These are phyloP conservation scores for Russula lepida DNA, from an alignment of 768 basidiomycete genomes.

Conservation along the genomic window DNA sequence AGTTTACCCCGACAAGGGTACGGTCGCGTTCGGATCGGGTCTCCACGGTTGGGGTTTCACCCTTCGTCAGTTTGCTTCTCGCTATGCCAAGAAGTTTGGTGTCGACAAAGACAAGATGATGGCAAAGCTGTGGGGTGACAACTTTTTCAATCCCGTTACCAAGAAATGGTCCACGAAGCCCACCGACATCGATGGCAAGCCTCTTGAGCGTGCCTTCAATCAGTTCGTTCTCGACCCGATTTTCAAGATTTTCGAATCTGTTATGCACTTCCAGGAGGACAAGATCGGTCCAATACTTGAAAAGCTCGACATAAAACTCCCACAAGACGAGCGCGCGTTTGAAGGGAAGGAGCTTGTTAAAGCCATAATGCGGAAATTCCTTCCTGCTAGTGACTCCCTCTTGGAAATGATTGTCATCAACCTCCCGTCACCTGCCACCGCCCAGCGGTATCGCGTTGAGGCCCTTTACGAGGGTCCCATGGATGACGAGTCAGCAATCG, in stretches of 20 bases:
- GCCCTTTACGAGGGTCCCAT: constrained; percentile 99
- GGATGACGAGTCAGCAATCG: constrained; percentile 99
- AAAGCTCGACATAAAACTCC: constrained; percentile 91
- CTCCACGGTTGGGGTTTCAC: constrained; percentile 99
- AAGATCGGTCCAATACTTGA: constrained; percentile 75
- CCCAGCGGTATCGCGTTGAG: constrained; percentile 98
- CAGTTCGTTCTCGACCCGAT: constrained; percentile 98
- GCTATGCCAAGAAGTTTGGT: constrained; percentile 98
- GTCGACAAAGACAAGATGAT: constrained; percentile 99
- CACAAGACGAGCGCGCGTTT: constrained; percentile 80
- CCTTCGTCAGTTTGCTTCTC: constrained; percentile 89
- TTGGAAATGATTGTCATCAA: constrained; percentile 99
- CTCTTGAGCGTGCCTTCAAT: constrained; percentile 98
- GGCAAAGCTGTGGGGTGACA: constrained; percentile 97
- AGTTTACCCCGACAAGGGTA: constrained; percentile 97
- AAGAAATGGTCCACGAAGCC: constrained; percentile 89
- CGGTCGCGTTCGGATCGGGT: constrained; percentile 98
- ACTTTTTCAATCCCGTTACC: constrained; percentile 96
- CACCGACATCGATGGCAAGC: constrained; percentile 71
- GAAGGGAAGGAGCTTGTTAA: constrained; percentile 96
- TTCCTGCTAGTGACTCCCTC: constrained; percentile 96
- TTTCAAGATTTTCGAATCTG: constrained; percentile 95
- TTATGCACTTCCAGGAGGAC: constrained; percentile 99
- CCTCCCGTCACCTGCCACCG: constrained; percentile 93
- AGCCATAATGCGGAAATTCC: constrained; percentile 98